Evolutionary conservation across 2,329 filamentous ascomycete species (phyloP).

Genomic region (Fusarium gaditjirri): DNA sequence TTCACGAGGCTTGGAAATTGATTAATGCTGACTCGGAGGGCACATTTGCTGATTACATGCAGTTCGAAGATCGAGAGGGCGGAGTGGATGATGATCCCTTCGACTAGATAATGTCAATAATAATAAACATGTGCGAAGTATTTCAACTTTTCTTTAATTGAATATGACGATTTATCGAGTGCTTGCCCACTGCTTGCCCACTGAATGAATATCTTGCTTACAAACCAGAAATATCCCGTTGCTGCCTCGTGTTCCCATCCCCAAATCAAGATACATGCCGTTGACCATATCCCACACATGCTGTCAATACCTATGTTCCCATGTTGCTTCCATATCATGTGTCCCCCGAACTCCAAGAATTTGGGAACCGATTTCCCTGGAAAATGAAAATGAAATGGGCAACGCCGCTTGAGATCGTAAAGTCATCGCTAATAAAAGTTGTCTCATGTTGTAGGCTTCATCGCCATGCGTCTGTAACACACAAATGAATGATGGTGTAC

Average conservation of each 20-base stretch:
- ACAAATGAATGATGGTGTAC: slow-evolving; percentile 1
- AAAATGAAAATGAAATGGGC: slow-evolving; percentile 14
- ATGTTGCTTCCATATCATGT: slow-evolving; percentile 2
- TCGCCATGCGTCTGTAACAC: background rate
- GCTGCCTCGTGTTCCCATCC: background rate
- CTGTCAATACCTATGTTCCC: slow-evolving; percentile 6
- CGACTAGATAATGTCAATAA: slow-evolving; percentile 45
- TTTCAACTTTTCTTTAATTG: background rate
- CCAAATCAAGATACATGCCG: background rate
- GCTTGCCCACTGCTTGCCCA: background rate
- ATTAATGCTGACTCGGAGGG: slow-evolving; percentile 64
- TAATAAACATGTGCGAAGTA: slow-evolving; percentile 6
- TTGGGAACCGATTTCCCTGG: background rate
- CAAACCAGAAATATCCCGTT: background rate
- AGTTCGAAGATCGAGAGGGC: slow-evolving; percentile 79
- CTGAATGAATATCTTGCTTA: background rate
- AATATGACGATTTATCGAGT: background rate
- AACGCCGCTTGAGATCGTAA: background rate
- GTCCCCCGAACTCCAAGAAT: slow-evolving; percentile 9
- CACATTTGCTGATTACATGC: slow-evolving; percentile 70
- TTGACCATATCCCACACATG: background rate
- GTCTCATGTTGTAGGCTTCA: background rate
- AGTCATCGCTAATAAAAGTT: slow-evolving; percentile 2
- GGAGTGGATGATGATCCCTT: slow-evolving; percentile 68
- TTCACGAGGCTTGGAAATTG: slow-evolving; percentile 76